Conservation (phyloP, 768 basidiomycete genomes). For the Lactarius akahatsu region DNA sequence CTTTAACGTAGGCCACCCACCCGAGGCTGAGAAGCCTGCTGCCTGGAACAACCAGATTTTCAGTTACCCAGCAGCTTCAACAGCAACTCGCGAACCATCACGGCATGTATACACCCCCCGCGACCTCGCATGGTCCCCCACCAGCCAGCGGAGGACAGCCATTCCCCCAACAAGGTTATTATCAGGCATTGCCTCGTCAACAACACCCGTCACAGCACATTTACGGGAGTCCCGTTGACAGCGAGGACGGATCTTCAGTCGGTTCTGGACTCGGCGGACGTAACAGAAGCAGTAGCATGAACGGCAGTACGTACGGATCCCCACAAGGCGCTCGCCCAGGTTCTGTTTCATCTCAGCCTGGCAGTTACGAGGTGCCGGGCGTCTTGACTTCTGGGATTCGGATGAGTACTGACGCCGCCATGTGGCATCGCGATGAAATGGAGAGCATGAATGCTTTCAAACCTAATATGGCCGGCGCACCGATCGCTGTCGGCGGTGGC, state of each 20-base stretch:
- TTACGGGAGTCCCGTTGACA: slow-evolving; percentile 38
- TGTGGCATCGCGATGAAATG: slow-evolving; percentile 33
- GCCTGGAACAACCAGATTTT: slow-evolving; percentile 34
- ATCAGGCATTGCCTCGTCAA: slow-evolving; percentile 36
- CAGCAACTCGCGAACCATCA: slow-evolving; percentile 24
- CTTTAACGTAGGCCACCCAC: slow-evolving; percentile 21
- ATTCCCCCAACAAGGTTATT: slow-evolving; percentile 31
- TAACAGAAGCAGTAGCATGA: slow-evolving; percentile 41
- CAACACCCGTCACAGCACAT: slow-evolving; percentile 32
- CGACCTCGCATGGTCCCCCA: slow-evolving; percentile 19
- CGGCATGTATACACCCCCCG: slow-evolving; percentile 24
- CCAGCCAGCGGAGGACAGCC: slow-evolving; percentile 24
- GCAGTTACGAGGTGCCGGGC: slow-evolving; percentile 40
- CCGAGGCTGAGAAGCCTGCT: slow-evolving; percentile 33
- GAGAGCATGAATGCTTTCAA: slow-evolving; percentile 39
- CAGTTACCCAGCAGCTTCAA: slow-evolving; percentile 25
- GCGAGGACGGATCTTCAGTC: slow-evolving; percentile 42
- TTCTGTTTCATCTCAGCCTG: slow-evolving; percentile 32
- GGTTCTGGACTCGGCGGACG: slow-evolving; percentile 37
- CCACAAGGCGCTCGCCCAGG: slow-evolving; percentile 32
- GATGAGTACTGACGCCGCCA: slow-evolving; percentile 34
- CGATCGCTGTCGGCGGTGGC: slow-evolving; percentile 42
- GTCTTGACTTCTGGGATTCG: slow-evolving; percentile 27
- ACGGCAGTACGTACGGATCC: slow-evolving; percentile 38
- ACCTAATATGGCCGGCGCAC: slow-evolving; percentile 35